Base-by-base conservation (phyloP, 2,329 filamentous ascomycete genomes). In the Xylaria sp. region DNA sequence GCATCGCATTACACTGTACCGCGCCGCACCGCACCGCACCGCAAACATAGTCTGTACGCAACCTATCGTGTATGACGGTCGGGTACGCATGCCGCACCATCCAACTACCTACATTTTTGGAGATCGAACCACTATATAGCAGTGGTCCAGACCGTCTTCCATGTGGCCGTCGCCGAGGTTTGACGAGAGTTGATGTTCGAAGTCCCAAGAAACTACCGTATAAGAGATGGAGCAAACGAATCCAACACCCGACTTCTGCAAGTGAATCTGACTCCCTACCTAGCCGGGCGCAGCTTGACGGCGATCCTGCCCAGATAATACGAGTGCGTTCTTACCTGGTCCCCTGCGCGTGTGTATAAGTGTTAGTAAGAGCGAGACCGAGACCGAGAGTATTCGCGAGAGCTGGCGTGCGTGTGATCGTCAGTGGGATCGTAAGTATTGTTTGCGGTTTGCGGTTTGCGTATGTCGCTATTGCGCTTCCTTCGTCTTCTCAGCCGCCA, bases 151-250 rank as follows among this genome's bases (percentile, higher is more conserved):
- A 37, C 41, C 37, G 55, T 25, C 50, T 18, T 25, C 50, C 9
- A 9, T 41, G 55, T 18, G 10, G 48, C 50, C 51, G 56, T 62
- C 50, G 12, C 25, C 41, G 15, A 52, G 41, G n/a, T 12, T 34
- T 46, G n/a, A 46, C 15, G 34, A 28, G 3, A 28, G 52, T 50
- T 44, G 28, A 58, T 39, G 20, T n/a, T 25, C 13, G 31, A 48
- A 15, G 44, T 41, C 58, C 13, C 7, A 52, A 51, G 28, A 52
- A 6, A 63, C 41, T 23, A 23, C 31, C n/a, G n/a, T 50, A 41
- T 44, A 62, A 63, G 70, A 60, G 44, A 72, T 72, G 70, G 70
- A 72, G 62, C 63, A 48, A 60, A 57, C 28, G 61, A 72, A 67
- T 41, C 41, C 59, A 23, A 64, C 61, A 20, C 64, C 58, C 67